A percentile compares a stretch with the other conserved stretches of the same genome.
Evolutionary conservation across 257 asterid species (phyloP).

Genomic region (Solanum chaucha): DNA sequence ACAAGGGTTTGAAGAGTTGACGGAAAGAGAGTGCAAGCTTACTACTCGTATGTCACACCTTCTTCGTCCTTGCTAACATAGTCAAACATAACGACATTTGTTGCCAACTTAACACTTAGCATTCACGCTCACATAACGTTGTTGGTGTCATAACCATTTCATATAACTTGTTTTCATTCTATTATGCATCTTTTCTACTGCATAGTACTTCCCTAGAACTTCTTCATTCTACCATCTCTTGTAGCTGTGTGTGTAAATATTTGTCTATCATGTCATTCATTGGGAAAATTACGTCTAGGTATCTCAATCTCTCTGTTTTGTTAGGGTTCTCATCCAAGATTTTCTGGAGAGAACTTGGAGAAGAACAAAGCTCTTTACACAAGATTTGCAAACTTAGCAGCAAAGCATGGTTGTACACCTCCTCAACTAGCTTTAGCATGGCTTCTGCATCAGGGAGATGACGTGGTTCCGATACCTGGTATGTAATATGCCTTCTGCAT

Average conservation of each 20-base stretch:
- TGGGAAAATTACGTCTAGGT: neutral
- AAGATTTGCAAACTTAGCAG: slow-evolving; percentile 24
- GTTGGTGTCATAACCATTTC: neutral
- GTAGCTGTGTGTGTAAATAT: neutral
- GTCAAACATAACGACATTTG: neutral
- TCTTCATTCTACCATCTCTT: neutral
- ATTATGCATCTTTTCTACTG: neutral
- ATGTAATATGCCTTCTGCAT: neutral
- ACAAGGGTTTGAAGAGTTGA: neutral
- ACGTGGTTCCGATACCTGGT: slow-evolving; percentile 48
- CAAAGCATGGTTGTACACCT: slow-evolving; percentile 26
- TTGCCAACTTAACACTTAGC: neutral
- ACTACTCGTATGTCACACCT: neutral
- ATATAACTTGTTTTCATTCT: neutral
- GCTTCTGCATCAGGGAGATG: slow-evolving; percentile 46
- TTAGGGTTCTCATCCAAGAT: slow-evolving; percentile 29
- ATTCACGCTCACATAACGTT: neutral
- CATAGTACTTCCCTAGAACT: neutral
- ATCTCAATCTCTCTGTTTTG: neutral
- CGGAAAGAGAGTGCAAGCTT: neutral
- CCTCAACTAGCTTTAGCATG: slow-evolving; percentile 51
- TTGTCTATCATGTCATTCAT: neutral
- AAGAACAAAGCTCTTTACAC: slow-evolving; percentile 34
- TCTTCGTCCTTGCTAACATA: neutral
- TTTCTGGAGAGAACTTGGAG: slow-evolving; percentile 26